Percentiles rank a stretch among this genome's conserved stretches.
These are phyloP conservation scores for Alopecurus myosuroides DNA, from an alignment of 176 grass and related monocot genomes.

Conservation along the genomic window DNA sequence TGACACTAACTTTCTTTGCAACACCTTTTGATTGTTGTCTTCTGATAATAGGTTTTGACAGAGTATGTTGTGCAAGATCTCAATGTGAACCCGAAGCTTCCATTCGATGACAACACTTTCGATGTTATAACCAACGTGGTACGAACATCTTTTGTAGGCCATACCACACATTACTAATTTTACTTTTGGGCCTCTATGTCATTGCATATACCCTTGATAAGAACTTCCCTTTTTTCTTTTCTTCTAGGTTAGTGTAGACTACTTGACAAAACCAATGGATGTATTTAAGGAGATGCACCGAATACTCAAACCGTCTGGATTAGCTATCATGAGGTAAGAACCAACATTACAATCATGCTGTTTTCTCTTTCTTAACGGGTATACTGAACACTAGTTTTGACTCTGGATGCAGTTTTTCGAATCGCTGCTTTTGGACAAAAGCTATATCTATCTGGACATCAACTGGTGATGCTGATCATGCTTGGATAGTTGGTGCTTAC, in stretches of 20 bases:
- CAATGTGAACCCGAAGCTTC: conserved; percentile 80
- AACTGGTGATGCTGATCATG: conserved; percentile 90
- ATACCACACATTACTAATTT: neutral
- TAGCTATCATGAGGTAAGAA: conserved; percentile 92
- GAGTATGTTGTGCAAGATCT: conserved; percentile 94
- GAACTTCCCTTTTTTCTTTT: neutral
- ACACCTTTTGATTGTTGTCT: neutral
- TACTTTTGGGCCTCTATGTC: neutral
- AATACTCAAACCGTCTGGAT: conserved; percentile 77
- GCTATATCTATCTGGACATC: conserved; percentile 97
- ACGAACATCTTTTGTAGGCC: neutral
- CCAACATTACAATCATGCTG: neutral
- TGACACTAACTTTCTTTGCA: neutral
- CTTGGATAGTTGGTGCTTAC: conserved; percentile 90
- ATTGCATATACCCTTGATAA: neutral
- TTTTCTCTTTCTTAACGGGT: neutral
- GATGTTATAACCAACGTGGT: conserved; percentile 98
- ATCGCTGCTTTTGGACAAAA: conserved; percentile 96
- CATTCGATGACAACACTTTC: conserved; percentile 77
- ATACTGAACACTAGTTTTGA: neutral
- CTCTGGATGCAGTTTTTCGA: conserved; percentile 66
- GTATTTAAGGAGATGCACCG: conserved; percentile 96
- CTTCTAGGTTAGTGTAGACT: conserved; percentile 93
- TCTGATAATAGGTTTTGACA: conserved; percentile 61
- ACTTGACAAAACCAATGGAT: conserved; percentile 83